Evolutionary conservation across 768 basidiomycete species (phyloP), one percentile per base, ranked within the genome.

Genomic region (Mycena metata): DNA sequence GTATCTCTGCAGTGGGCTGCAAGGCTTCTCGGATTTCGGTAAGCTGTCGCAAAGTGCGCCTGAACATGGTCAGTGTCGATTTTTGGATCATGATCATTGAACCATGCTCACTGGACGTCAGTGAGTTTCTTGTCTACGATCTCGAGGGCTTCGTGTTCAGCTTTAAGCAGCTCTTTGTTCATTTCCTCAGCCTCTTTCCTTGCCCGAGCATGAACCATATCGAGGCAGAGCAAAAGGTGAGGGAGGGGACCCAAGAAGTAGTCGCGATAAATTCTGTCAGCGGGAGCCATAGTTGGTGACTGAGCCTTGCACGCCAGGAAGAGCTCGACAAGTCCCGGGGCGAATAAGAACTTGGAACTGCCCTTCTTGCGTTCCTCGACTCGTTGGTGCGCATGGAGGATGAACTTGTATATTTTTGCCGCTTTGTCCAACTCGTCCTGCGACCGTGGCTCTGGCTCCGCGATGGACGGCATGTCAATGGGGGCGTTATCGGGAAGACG

Each of bases 221-320:
- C 82, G 30, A 87, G 76, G 70, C 81, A 84, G 7, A 83, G 69
- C 7, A 85, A 73, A 35, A 86, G 71, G 64, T 79, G 82, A 0
- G 85, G 83, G 11, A 87, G 74, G 47, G 79, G 79, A 3, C 80
- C 79, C 24, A 78, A 73, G 71, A 83, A 85, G n/a, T 83, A 73
- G 0, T 73, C 62, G 23, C 79, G 78, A 21, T 83, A 74, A 0
- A 73, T 60, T 13, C 78, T 77, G 68, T 88, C 85, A 66, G 43
- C 60, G 54, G 43, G 58, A 41, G 81, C 83, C 59, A 67, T 67
- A 0, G 35, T 24, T 13, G 33, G 23, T 21, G 81, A 10, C 61
- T 47, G 46, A 75, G 3, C 52, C 6, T 46, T 47, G 41, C 76
- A 19, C 64, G 71, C 51, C 64, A 67, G 66, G 24, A 60, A 24